A percentile compares a stretch with the other conserved stretches of the same genome.
Conservation (phyloP, 495 filamentous ascomycete species). For the Niebla homalea region DNA sequence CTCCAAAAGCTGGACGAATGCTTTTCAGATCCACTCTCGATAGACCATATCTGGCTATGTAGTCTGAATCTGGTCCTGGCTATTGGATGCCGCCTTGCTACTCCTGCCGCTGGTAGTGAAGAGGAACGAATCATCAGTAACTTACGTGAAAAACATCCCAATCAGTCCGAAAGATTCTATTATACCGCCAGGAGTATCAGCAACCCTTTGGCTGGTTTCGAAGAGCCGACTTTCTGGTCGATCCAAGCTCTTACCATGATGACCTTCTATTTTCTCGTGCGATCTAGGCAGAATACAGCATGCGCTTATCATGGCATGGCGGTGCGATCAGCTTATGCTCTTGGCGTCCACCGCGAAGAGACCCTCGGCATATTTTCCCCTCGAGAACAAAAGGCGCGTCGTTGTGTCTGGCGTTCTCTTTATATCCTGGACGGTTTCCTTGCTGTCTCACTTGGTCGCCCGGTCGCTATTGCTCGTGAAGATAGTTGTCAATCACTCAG, state of each 20-base stretch:
- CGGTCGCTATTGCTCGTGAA: conserved; percentile 46
- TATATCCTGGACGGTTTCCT: conserved; percentile 51
- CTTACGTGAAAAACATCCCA: conserved; percentile 29
- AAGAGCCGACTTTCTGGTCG: conserved; percentile 51
- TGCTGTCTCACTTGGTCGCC: conserved; percentile 43
- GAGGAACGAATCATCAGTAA: conserved; percentile 39
- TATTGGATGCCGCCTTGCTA: conserved; percentile 44
- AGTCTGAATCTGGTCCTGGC: conserved; percentile 44
- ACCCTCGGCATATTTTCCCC: conserved; percentile 38
- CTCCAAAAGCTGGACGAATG: conserved; percentile 33
- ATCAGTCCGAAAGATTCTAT: conserved; percentile 46
- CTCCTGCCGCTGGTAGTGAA: conserved; percentile 31
- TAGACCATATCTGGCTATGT: conserved; percentile 38
- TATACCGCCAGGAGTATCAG: conserved; percentile 40
- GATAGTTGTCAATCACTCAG: conserved; percentile 41
- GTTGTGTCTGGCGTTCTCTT: conserved; percentile 46
- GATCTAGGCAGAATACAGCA: conserved; percentile 44
- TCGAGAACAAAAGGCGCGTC: conserved; percentile 31
- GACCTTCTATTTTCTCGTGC: conserved; percentile 44
- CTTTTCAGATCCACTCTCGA: conserved; percentile 38
- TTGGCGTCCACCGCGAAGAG: conserved; percentile 49
- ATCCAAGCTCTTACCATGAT: conserved; percentile 48
- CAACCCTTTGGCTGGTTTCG: conserved; percentile 41
- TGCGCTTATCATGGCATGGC: conserved; percentile 53
- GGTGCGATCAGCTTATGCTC: conserved; percentile 43